Base-by-base conservation (phyloP, 768 basidiomycete genomes). In the Rossbeevera mucosa region DNA sequence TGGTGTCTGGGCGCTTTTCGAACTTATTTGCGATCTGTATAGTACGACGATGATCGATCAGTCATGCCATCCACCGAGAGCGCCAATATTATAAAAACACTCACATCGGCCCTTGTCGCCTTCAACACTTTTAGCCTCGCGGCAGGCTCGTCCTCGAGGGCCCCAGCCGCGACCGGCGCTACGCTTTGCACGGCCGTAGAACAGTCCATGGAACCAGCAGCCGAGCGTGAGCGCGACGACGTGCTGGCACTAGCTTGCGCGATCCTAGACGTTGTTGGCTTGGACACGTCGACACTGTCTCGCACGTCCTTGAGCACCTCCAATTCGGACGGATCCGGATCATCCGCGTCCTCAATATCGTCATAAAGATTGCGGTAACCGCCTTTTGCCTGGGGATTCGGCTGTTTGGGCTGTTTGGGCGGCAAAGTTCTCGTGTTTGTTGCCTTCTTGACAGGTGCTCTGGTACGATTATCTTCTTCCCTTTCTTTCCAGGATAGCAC, bases 401-500 rank as follows among this genome's bases (percentile, higher is more conserved):
- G 52, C 25, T 50, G 56, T 41, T 67, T 67, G 26, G 49, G 56
- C 45, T 67, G 71, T 51, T 51, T 57, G 42, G 55, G 51, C 2
- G 55, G 31, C 5, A 36, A 9, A 6, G 51, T 36, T 45, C 50
- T 63, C 18, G 46, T 31, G 13, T 5, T 38, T 2, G 18, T 26
- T 9, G 33, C 14, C 29, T 47, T 68, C 44, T 47, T 69, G 9
- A 25, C 28, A 1, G 52, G 18, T 13, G 28, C 13, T 20, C 48
- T 60, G 21, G 43, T 7, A 7, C 25, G 11, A 18, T 5, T 28
- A 12, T 50, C 49, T 4, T 48, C 57, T 18, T 48, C 69, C 24
- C 46, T 60, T 46, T 58, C 62, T 55, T 65, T 69, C 57, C 66
- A 69, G 2, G 68, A 59, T 7, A 69, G 14, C 9, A 60, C 43